Base-by-base conservation (phyloP, 306 rosid genomes). In the Cucumis hystrix region DNA sequence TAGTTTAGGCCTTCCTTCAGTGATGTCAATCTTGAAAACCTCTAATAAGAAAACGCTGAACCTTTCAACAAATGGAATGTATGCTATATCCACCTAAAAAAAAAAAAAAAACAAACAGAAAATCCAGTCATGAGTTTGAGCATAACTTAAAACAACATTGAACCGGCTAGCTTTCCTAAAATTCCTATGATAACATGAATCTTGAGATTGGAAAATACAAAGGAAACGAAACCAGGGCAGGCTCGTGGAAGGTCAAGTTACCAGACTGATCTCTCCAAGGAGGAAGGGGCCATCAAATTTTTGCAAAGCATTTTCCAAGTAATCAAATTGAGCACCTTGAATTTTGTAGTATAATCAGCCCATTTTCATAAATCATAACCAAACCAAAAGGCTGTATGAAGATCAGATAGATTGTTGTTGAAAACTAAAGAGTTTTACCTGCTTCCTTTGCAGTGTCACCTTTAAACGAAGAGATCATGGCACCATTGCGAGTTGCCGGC, bases 281-380 rank as follows among this genome's bases (percentile, higher is more conserved):
- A 93, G 60, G 87, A 87, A 88, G 52, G 98, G 96, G 54, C 89
- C 97, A 9, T 87, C 90, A 67, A 87, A 91, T 68, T 86, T 93
- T 23, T 83, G 85, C 78, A 93, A 89, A 84, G 93, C 87, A 77
- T 88, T 86, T 82, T 93, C 98, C 86, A 93, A 71, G 82, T 82
- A 88, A 77, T 91, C 97, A 89, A 91, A 87, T 80, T 86, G 83
- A 51, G 85, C 80, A 69, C 83, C 95, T 91, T 49, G 52, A 78
- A 63, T 70, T 47, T 65, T 25, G 73, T 35, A 61, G 52, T 61
- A 41, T 73, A 43, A 75, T 54, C 23, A 75, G 33, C 5, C 23
- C 45, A 70, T 56, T 28, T 68, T 55, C 5, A 57, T 9, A 57
- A 60, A 63, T 55, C 5, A 57, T 9, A 57, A 60, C 14, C 14